Evolutionary conservation across 306 rosid genomes (phyloP), one percentile per base, ranked within the genome.

Genomic region (Pyrus betulifolia): DNA sequence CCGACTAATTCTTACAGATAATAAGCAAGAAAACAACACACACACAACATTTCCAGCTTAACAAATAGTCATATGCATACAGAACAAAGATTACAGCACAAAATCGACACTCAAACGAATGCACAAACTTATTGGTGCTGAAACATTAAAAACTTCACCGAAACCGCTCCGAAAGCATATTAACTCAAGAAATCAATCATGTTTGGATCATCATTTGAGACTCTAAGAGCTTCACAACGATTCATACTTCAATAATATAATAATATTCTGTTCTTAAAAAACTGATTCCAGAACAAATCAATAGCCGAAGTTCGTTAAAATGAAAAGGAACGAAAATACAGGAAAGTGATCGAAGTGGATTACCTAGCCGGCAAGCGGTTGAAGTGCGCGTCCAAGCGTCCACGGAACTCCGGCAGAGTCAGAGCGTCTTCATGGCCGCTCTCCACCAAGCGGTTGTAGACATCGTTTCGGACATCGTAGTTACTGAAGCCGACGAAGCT

Each of bases 341-440:
- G 5, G 23, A 76, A 38, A 23, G 44, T 35, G 46, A 79, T 66
- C 45, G 49, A 55, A 70, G 54, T 21, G 61, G 38, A 27, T 61
- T 61, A 95, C 99, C 99, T 96, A 58, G 92, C 86, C 80, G 99
- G 99, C 76, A 96, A 86, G 71, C 98, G 97, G 80, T 85, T 92
- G 88, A 96, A 96, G 89, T 96, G 99, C 83, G 93, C 88, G 40
- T 92, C 96, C 72, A 96, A 60, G 77, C 75, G 90, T n/a, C 88
- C 98, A 3, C 98, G 93, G 61, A 96, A 92, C 4, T 91, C 90
- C 1, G 93, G 97, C 68, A 86, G 91, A 33, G 79, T 78, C 55
- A 87, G 69, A 4, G 91, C 99, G 62, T 87, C 87, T 42, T 84
- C 90, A 71, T 87, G 78, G 6, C 98, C 85, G 60, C 77, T 87